These are phyloP conservation scores for Gossypium lobatum DNA, from an alignment of 441 rosid species.

Conservation along the genomic window DNA sequence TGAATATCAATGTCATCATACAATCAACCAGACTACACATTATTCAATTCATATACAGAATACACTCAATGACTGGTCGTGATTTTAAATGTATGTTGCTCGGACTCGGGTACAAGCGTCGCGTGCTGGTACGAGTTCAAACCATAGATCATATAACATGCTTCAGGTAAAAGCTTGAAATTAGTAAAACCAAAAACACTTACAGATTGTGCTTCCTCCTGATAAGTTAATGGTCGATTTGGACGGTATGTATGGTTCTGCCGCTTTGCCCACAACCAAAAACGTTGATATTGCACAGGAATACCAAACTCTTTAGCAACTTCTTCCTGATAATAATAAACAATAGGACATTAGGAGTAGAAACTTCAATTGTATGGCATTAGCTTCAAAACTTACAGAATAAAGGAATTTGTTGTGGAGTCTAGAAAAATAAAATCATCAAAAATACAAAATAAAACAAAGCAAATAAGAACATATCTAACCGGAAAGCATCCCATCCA, in stretches of 20 bases:
- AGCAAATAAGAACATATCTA: not conserved
- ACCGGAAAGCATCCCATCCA: not conserved
- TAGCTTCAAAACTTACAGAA: not conserved
- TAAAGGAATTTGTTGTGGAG: not conserved
- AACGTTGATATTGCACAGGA: slow-evolving; percentile 48
- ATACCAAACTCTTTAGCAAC: slow-evolving; percentile 45
- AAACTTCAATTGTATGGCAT: not conserved
- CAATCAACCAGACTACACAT: not conserved
- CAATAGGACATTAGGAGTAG: not conserved
- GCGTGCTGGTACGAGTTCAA: not conserved
- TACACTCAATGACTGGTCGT: not conserved
- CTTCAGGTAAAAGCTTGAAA: not conserved
- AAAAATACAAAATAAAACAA: not conserved
- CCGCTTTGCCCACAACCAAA: slow-evolving; percentile 58
- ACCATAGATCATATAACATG: not conserved
- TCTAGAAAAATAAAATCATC: not conserved
- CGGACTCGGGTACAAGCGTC: not conserved
- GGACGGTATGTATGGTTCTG: slow-evolving; percentile 52
- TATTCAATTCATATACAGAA: not conserved
- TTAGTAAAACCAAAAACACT: slow-evolving; percentile 18
- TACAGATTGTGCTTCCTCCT: slow-evolving; percentile 41
- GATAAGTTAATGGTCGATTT: slow-evolving; percentile 35
- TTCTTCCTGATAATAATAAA: slow-evolving; percentile 34
- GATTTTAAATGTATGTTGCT: not conserved
- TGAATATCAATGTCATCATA: not conserved